Evolutionary conservation across 805 yeast genomes (phyloP).

Genomic region (Schwanniomyces pseudopolymorphus): DNA sequence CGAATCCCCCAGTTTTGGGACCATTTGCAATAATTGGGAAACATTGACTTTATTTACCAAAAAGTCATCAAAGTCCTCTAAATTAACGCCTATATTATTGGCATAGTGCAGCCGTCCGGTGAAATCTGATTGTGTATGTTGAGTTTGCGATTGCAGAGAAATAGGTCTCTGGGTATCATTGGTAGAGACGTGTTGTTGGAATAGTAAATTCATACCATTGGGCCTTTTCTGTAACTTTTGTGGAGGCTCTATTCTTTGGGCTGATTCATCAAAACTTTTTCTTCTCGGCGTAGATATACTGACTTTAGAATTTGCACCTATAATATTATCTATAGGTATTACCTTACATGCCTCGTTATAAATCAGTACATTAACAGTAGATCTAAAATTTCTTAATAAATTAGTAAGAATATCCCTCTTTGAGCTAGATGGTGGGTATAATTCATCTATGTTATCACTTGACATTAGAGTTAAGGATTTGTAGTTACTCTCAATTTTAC

Average conservation of each 20-base stretch:
- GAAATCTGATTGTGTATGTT: not conserved
- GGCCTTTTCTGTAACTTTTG: constrained; percentile 4
- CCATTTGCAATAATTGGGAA: constrained; percentile 5
- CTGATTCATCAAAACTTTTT: not conserved
- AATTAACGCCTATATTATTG: not conserved
- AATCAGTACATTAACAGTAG: not conserved
- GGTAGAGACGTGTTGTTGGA: constrained; percentile 5
- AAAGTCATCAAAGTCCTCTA: constrained; percentile 2
- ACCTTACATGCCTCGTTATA: constrained; percentile 1
- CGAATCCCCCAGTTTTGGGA: constrained; percentile 10
- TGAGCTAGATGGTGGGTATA: constrained; percentile 3
- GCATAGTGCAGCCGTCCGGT: not conserved
- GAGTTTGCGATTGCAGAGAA: constrained; percentile 1
- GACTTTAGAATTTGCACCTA: not conserved
- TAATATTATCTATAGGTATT: not conserved
- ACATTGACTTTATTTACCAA: constrained; percentile 4
- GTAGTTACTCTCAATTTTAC: constrained; percentile 9
- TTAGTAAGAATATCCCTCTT: constrained; percentile 1
- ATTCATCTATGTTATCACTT: not conserved
- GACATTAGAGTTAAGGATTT: constrained; percentile 3
- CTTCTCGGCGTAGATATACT: not conserved
- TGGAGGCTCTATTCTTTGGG: constrained; percentile 2
- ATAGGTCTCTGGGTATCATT: constrained; percentile 10
- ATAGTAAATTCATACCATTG: constrained; percentile 6
- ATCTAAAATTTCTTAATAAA: not conserved